Evolutionary conservation across 2,329 filamentous ascomycete genomes (phyloP), one percentile per base, ranked within the genome.

Genomic region (Aureobasidium sp.): DNA sequence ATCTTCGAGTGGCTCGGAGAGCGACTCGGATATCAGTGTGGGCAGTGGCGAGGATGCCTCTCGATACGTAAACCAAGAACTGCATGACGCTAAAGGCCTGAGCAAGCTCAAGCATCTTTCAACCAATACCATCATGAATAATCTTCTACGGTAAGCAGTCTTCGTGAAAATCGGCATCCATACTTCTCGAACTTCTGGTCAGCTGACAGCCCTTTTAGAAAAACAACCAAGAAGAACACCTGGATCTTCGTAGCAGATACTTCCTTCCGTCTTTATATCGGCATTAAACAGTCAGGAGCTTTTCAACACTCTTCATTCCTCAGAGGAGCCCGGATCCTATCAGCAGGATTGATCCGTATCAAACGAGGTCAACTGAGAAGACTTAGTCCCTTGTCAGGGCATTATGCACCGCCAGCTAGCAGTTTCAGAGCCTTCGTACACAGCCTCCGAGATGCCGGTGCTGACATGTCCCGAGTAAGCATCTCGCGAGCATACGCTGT

Each of bases 171-270:
- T 10, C 17, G 5, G 3, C 5, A 7, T 34, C 7, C 15, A 44
- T n/a, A 13, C 6, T 13, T 41, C 12, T 7, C 13, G n/a, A 9
- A 13, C 32, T 2, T 39, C 15, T 41, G 6, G 15, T n/a, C 2
- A 37, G 29, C 53, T 57, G 13, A 59, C 56, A 39, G 1, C 5
- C 3, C 3, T 12, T 34, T 8, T n/a, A 60, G 57, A 64, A 88
- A 90, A 66, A 87, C 88, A 0, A 88, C 91, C 42, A 89, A 87
- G 73, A 91, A 91, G 65, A 92, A 93, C 70, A 94, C 89, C 5
- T 96, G 92, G 92, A 95, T 96, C 66, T 97, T 96, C 69, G 91
- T 92, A 8, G 88, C 89, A 27, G 91, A 96, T 74, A 93, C 90
- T 1, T 87, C 84, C 1, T 94, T 92, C 72, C 85, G 89, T 0